Conservation (phyloP, 1,139 yeast genomes). For the Lodderomyces theae region DNA sequence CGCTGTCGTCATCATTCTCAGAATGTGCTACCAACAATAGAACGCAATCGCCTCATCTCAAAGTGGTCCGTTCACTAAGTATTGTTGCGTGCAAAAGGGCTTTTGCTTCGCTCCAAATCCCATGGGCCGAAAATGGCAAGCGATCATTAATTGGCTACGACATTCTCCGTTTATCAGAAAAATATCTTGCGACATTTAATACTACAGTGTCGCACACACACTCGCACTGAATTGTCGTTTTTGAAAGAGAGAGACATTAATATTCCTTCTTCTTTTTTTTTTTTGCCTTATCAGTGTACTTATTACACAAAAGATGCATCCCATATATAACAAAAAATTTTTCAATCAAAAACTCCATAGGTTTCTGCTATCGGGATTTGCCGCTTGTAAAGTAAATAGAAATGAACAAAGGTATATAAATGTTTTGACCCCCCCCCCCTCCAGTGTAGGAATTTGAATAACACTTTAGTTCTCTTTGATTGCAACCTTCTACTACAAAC, state of each 20-base stretch:
- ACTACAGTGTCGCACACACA: not conserved
- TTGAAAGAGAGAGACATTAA: not conserved
- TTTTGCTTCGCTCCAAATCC: not conserved
- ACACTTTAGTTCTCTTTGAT: no score
- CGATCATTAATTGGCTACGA: slow-evolving; percentile 1
- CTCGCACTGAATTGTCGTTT: slow-evolving; percentile 2
- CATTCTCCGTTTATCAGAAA: no score
- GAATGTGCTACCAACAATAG: not conserved
- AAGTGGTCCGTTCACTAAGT: not conserved
- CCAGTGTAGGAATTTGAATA: no score
- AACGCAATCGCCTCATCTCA: not conserved
- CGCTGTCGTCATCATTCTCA: not conserved
- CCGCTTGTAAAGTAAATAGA: not conserved
- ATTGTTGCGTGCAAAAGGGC: not conserved
- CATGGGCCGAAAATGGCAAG: slow-evolving; percentile 1
- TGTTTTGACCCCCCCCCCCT: not conserved
- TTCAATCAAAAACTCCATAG: not conserved
- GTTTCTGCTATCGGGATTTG: not conserved
- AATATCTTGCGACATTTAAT: not conserved
- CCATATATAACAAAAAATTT: not conserved
- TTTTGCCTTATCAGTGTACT: not conserved
- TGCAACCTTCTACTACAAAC: not conserved
- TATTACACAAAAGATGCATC: not conserved
- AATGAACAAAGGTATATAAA: not conserved
- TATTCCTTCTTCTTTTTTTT: not conserved